Base-by-base conservation (phyloP, 208 protist species). In the Leishmania arabica region DNA sequence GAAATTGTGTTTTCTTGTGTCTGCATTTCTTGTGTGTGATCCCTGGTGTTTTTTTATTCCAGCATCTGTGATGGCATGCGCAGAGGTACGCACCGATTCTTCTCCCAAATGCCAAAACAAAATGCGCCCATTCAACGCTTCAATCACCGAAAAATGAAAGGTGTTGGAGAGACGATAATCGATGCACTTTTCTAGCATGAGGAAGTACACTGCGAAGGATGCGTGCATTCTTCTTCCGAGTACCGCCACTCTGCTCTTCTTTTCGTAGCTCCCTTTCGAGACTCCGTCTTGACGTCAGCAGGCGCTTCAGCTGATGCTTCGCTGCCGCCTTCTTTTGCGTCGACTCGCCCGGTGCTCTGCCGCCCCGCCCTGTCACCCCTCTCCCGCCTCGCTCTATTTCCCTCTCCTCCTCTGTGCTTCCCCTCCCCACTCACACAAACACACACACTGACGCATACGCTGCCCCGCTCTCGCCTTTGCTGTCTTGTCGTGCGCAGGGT, bases 401-500 rank as follows among this genome's bases (percentile, higher is more conserved):
- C 17, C n/a, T 42, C 72, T 45, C 51, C n/a, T 58, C 47, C 21
- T 62, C 53, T 62, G n/a, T 42, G 72, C 53, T 40, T 54, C 27
- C 21, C n/a, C 4, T 56, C 42, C 69, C 31, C 27, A 31, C 45
- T 40, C 47, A 64, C 81, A 64, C 62, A 49, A 19, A 34, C 75
- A 78, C 75, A 71, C 42, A 62, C 75, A 65, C 77, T 19, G 27
- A 40, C 70, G 40, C 72, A n/a, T 69, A 34, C 34, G 17, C 51
- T 56, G 47, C n/a, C 5, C 34, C 72, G 7, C 53, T 40, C 31
- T 45, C 72, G n/a, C 51, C 24, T 19, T 54, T 34, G 31, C 49
- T 42, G 71, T 76, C 31, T 54, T 62, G 72, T 40, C 7, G 53
- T 84, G 15, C 45, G 56, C 53, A 84, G 76, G 73, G 82, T 88